phyloP scores from a whole-genome alignment of 176 grass and related monocot genomes.

The Poa pratensis region DNA sequence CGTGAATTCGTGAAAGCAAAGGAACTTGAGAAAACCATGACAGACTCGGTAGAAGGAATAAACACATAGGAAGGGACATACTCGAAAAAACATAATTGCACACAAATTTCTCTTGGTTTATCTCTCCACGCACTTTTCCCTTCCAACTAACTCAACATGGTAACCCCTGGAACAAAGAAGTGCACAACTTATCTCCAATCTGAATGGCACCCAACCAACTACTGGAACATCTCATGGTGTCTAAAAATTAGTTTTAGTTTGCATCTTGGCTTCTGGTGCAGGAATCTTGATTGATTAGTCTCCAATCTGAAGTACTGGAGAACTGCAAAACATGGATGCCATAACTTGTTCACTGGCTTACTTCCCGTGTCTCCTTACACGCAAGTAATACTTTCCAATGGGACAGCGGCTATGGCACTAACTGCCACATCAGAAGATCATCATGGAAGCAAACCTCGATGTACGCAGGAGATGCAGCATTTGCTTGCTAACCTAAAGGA shows the following conservation, averaged over 20 bases:
- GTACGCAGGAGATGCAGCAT: background rate
- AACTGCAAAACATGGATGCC: slow-evolving; percentile 5
- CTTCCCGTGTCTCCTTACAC: background rate
- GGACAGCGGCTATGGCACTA: background rate
- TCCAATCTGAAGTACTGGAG: background rate
- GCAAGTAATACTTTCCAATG: background rate
- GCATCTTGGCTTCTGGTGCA: background rate
- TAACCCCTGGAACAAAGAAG: slow-evolving; percentile 4
- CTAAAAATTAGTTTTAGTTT: background rate
- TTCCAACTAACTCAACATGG: background rate
- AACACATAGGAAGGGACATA: background rate
- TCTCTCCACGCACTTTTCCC: background rate
- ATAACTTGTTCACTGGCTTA: background rate
- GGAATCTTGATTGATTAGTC: background rate
- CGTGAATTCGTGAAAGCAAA: background rate
- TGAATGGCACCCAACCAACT: no score
- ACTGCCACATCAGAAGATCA: background rate
- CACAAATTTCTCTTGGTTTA: background rate
- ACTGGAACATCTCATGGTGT: background rate
- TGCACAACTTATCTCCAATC: no score
- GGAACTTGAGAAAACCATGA: background rate
- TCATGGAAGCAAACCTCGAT: background rate
- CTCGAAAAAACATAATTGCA: background rate
- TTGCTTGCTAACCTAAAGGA: background rate
- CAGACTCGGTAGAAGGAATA: background rate